Evolutionary conservation across 352 stramenopile genomes (phyloP), one percentile per base, ranked within the genome.

Genomic region (Elongisporangium senticosum): DNA sequence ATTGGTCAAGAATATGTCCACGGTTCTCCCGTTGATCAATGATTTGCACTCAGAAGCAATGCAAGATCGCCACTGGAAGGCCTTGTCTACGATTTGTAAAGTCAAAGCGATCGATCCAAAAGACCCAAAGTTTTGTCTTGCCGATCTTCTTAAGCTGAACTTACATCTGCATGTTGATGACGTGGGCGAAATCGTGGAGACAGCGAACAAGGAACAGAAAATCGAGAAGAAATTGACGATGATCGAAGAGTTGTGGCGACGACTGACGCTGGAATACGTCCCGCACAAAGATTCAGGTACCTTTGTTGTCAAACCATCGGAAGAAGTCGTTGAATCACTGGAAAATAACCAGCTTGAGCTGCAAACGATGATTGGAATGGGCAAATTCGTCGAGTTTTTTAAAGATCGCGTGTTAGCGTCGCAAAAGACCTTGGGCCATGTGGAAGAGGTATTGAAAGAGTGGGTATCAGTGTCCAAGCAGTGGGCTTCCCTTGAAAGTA

Each of bases 1-100:
- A 60, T 68, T 93, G 7, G 86, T 92, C 17, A 96, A 94, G 65
- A 93, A 96, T 58, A 94, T 94, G 86, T 69, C 83, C 26, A 83
- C 77, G 0, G 86, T 96, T 2, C 51, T 96, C 7, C 85, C 86
- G 7, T 68, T 98, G 14, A 96, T 98, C 65, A 97, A 97, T 55
- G 96, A 98, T 55, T 74, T 98, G 37, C 94, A 98, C 72, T 97
- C 89, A 1, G 86, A 97, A 56, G 87, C 93, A 23, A 98, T 98
- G 79, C 87, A 97, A 55, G 72, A 95, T 51, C 88, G 95, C 4
- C 95, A 98, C 73, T 98, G 95, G 95, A 88, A 90, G 61, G 84
- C 79, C 11, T 61, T 98, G 8, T 93, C 89, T 11, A 67, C 62
- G 3, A 89, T 94, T 40, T 94, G 84, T 48, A 86, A 93, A 24